phyloP scores from a whole-genome alignment of 2,329 filamentous ascomycete genomes.

The Colletotrichum tamarilloi region DNA sequence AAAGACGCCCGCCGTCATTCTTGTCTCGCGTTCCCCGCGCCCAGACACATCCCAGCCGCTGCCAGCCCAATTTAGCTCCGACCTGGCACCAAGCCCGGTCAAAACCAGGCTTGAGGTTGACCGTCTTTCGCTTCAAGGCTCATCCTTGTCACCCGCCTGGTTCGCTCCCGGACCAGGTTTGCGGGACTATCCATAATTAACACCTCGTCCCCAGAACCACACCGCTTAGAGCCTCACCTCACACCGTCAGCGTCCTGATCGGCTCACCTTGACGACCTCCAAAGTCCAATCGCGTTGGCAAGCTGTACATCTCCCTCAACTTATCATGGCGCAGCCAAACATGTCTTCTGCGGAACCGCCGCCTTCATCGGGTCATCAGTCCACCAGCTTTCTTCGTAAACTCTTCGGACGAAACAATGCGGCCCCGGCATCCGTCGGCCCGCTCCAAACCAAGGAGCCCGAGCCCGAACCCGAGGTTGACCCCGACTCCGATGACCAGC shows the following conservation, averaged over 20 bases:
- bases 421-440: conserved; percentile 19
- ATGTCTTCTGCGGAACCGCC: conserved; percentile 22
- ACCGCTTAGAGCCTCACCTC: conserved; percentile 35
- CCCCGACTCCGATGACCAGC: conserved; percentile 40
- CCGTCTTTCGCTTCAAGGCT: conserved; percentile 37
- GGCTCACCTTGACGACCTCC: conserved; percentile 5
- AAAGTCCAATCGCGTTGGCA: not conserved
- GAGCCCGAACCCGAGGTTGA: conserved; percentile 38
- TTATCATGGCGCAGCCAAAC: conserved; percentile 33
- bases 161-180: conserved; percentile 28
- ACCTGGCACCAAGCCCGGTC: conserved; percentile 22
- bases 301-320: not conserved
- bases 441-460: conserved; percentile 27
- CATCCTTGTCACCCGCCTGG: conserved; percentile 35
- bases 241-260: conserved; percentile 15
- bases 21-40: conserved; percentile 29
- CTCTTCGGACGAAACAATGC: conserved; percentile 36
- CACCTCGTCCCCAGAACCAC: conserved; percentile 25
- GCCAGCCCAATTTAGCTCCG: conserved; percentile 28
- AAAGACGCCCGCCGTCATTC: conserved; percentile 24
- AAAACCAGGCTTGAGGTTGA: conserved; percentile 31
- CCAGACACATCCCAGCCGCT: conserved; percentile 29
- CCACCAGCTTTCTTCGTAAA: conserved; percentile 35
- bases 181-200: conserved; percentile 33
- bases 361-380: conserved; percentile 10